These are phyloP conservation scores for Arachis hypogaea DNA, from an alignment of 306 rosid genomes.

Conservation along the genomic window DNA sequence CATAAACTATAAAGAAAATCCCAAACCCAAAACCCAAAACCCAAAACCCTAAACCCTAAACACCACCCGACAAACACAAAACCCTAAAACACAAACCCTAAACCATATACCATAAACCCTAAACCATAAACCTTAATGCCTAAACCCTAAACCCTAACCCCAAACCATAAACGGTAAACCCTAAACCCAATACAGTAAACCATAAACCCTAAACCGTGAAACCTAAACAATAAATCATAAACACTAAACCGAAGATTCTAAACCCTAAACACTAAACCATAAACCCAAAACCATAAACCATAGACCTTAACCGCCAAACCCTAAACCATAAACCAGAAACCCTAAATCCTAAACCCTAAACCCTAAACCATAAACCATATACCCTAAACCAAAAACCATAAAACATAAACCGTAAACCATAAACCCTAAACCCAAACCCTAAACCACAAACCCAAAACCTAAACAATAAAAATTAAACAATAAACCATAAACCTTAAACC, in stretches of 20 bases:
- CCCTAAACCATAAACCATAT: not conserved
- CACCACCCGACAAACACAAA: no score
- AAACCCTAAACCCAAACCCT: constrained; percentile 14
- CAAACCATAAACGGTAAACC: no score
- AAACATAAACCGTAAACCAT: not conserved
- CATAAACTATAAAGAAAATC: no score
- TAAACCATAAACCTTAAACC: not conserved
- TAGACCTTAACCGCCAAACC: not conserved
- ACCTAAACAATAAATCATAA: not conserved
- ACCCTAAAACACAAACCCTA: no score
- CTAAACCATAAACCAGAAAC: not conserved
- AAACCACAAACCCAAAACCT: not conserved
- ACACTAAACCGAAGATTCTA: not conserved
- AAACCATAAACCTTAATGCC: no score
- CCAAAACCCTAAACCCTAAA: no score
- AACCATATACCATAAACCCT: no score
- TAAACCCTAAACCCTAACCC: no score
- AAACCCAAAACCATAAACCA: no score
- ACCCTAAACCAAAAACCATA: no score
- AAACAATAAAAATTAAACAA: no score
- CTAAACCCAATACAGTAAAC: not conserved
- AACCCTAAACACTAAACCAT: not conserved
- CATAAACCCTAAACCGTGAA: not conserved
- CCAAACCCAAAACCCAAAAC: no score
- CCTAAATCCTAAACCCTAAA: constrained; percentile 6